Percentiles rank a stretch among this genome's conserved stretches.
Conservation (phyloP, 345 rosid genomes). For the Lepidium didymum region DNA sequence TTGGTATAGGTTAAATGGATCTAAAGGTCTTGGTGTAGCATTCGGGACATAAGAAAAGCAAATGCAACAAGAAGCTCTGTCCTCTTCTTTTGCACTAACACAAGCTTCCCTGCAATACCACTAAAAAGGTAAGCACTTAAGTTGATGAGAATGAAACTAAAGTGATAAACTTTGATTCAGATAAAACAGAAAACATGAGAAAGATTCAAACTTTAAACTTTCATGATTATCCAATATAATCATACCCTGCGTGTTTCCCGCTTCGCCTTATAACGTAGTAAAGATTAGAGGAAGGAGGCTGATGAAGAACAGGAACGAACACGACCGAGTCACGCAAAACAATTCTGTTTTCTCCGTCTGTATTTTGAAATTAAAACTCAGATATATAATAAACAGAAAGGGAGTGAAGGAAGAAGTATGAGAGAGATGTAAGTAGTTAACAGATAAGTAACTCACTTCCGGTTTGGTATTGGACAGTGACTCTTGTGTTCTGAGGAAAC, state of each 20-base stretch:
- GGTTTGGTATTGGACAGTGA: conserved; percentile 20
- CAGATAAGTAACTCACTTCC: conserved; percentile 8
- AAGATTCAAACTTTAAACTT: background rate
- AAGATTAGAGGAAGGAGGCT: conserved; percentile 46
- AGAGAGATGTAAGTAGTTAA: background rate
- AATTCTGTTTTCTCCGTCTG: conserved; percentile 13
- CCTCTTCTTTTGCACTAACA: conserved; percentile 33
- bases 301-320: conserved; percentile 46
- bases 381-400: background rate
- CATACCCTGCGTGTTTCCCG: conserved; percentile 35
- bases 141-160: background rate
- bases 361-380: background rate
- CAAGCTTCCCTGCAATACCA: conserved; percentile 40
- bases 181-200: background rate
- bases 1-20: conserved; percentile 36
- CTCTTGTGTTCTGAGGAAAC: conserved; percentile 51
- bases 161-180: background rate
- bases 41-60: conserved; percentile 29
- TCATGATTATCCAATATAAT: background rate
- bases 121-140: background rate
- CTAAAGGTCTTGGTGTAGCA: conserved; percentile 33
- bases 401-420: background rate
- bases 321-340: conserved; percentile 20
- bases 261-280: conserved; percentile 32
- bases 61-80: conserved; percentile 34